Percentiles rank a stretch among this genome's conserved stretches.
Evolutionary conservation across 2,329 filamentous ascomycete genomes (phyloP).

Genomic region (Fusarium cyanostomum): DNA sequence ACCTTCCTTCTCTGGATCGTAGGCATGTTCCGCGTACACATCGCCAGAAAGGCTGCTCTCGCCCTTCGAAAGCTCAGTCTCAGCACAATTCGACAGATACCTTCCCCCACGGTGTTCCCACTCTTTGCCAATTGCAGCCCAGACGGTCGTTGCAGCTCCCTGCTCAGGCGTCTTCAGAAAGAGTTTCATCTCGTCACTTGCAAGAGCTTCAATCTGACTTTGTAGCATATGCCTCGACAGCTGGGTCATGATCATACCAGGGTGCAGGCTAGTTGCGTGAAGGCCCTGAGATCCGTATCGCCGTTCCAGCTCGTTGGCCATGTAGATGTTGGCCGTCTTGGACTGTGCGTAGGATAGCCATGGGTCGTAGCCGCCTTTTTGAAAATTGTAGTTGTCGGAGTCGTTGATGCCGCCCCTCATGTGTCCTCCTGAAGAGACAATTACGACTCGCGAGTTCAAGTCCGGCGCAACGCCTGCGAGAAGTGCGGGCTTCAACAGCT

Average conservation of each 20-base stretch:
- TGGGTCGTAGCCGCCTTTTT: slow-evolving; percentile 20
- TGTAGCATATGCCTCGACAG: background rate
- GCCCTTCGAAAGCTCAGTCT: slow-evolving; percentile 1
- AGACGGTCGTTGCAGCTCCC: slow-evolving; percentile 36
- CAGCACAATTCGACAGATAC: slow-evolving; percentile 25
- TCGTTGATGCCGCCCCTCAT: slow-evolving; percentile 3
- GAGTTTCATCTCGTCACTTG: background rate
- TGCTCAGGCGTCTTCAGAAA: slow-evolving; percentile 21
- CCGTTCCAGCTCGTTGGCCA: slow-evolving; percentile 38
- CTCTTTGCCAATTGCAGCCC: slow-evolving; percentile 30
- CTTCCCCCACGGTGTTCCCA: slow-evolving; percentile 33
- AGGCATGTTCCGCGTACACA: slow-evolving; percentile 17
- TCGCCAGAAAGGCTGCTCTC: background rate
- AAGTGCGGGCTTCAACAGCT: slow-evolving; percentile 55
- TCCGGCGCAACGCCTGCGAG: slow-evolving; percentile 49
- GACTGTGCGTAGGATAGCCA: slow-evolving; percentile 29
- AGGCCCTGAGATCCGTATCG: slow-evolving; percentile 17
- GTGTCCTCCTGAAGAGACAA: slow-evolving; percentile 55
- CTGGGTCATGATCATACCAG: background rate
- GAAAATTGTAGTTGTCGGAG: slow-evolving; percentile 19
- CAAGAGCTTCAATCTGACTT: background rate
- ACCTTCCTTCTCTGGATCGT: slow-evolving; percentile 19
- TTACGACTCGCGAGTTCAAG: slow-evolving; percentile 58
- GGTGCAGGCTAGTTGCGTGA: slow-evolving; percentile 32
- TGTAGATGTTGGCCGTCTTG: slow-evolving; percentile 37